phyloP scores from a whole-genome alignment of 306 rosid genomes.

The Cicer cuneatum region DNA sequence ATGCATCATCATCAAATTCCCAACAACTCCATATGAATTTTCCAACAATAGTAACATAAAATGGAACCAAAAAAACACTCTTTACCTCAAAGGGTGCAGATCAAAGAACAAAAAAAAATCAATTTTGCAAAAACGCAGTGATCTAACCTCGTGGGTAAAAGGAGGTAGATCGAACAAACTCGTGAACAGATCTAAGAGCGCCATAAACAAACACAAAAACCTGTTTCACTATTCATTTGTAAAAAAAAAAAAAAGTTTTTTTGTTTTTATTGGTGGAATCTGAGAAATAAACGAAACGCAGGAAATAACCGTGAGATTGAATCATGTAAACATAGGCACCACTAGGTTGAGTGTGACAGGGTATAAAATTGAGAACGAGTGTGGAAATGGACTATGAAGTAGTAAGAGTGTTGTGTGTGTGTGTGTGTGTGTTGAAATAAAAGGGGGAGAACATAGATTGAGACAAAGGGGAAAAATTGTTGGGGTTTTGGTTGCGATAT shows the following conservation, averaged over 20 bases:
- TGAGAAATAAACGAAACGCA: conserved; percentile 18
- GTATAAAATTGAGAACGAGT: conserved; percentile 4
- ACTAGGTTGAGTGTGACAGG: conserved; percentile 11
- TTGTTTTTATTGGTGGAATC: not conserved
- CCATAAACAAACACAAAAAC: conserved; percentile 5
- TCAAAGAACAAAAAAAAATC: conserved; percentile 14
- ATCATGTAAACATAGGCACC: not conserved
- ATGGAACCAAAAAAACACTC: conserved; percentile 32
- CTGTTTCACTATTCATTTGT: not conserved
- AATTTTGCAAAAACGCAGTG: conserved; percentile 26
- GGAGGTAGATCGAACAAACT: conserved; percentile 4
- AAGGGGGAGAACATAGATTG: not conserved
- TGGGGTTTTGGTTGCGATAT: not conserved
- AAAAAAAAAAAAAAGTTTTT: not conserved
- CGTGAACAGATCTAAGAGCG: conserved; percentile 14
- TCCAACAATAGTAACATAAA: conserved; percentile 16
- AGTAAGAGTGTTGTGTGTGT: not conserved
- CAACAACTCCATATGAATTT: conserved; percentile 38
- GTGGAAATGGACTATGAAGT: not conserved
- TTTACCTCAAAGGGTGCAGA: conserved; percentile 37
- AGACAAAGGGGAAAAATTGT: conserved; percentile 15
- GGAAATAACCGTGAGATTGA: conserved; percentile 12
- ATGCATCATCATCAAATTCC: conserved; percentile 53
- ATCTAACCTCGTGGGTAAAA: conserved; percentile 49
- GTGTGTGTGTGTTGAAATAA: not conserved